Percentiles rank a stretch among this genome's conserved stretches.
These are phyloP conservation scores for Cercophora samala DNA, from an alignment of 495 filamentous ascomycete genomes.

Conservation along the genomic window DNA sequence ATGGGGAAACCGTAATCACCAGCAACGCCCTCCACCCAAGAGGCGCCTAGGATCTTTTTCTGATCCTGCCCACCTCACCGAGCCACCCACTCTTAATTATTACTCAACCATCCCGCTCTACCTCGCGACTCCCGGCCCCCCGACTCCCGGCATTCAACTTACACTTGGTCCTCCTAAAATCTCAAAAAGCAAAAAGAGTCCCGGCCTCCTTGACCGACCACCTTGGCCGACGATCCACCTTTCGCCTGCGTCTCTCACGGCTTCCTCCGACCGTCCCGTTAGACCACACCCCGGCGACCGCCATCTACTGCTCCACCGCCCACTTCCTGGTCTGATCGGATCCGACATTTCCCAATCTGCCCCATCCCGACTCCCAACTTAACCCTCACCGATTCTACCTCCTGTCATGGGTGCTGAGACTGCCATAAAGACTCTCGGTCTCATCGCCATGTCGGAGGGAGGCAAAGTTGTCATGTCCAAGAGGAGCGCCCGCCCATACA, in stretches of 20 bases:
- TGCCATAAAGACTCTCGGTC: not conserved
- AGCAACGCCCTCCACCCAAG: not conserved
- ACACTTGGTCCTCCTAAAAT: no score
- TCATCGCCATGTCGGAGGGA: conserved; percentile 18
- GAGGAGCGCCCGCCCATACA: conserved; percentile 24
- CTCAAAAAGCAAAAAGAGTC: not conserved
- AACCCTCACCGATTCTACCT: not conserved
- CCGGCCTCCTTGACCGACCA: conserved; percentile 1
- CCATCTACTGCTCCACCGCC: not conserved
- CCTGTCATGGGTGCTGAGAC: not conserved
- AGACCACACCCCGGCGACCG: conserved; percentile 4
- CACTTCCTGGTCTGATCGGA: conserved; percentile 1
- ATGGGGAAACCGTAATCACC: not conserved
- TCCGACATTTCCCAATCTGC: not conserved
- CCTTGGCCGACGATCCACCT: conserved; percentile 4
- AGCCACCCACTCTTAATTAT: conserved; percentile 1
- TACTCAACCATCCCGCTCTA: not conserved
- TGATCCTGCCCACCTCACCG: not conserved
- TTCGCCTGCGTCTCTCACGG: not conserved
- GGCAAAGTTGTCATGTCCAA: conserved; percentile 28
- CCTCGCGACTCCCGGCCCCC: not conserved
- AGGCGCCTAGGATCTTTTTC: not conserved
- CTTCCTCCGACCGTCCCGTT: not conserved
- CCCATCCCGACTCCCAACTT: not conserved
- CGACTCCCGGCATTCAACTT: not conserved